Percentiles rank a stretch among this genome's conserved stretches.
Evolutionary conservation across 257 asterid genomes (phyloP).

Genomic region (Scutellaria baicalensis): DNA sequence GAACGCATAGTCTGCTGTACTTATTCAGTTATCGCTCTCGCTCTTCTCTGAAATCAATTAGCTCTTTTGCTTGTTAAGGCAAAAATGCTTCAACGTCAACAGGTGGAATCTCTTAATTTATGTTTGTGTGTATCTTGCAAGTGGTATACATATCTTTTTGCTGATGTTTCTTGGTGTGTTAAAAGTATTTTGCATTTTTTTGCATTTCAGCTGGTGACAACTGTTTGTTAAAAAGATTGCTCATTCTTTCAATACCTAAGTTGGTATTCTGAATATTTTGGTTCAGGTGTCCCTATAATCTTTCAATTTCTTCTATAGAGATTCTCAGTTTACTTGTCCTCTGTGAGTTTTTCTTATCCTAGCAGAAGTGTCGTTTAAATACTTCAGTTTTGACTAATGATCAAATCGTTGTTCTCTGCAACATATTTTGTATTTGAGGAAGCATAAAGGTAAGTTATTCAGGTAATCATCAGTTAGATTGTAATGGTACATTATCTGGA

Average conservation of each 20-base stretch:
- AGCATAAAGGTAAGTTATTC: slow-evolving; percentile 12
- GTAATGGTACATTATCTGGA: not conserved
- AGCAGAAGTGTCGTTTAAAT: slow-evolving; percentile 15
- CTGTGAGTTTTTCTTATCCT: slow-evolving; percentile 59
- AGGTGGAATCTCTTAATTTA: not conserved
- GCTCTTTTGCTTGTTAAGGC: not conserved
- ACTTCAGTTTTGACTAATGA: slow-evolving; percentile 20
- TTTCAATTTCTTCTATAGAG: slow-evolving; percentile 48
- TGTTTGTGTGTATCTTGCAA: not conserved
- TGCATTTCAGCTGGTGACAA: slow-evolving; percentile 8
- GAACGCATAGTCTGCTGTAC: slow-evolving; percentile 3
- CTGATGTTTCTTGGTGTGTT: not conserved
- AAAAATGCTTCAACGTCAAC: not conserved
- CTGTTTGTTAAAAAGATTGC: slow-evolving; percentile 10
- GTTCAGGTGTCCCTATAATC: slow-evolving; percentile 59
- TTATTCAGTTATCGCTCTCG: not conserved
- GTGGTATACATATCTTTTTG: not conserved
- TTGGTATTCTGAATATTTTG: slow-evolving; percentile 38
- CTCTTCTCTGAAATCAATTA: not conserved
- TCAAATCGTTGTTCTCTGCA: slow-evolving; percentile 17
- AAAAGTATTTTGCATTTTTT: not conserved
- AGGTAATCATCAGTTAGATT: slow-evolving; percentile 8
- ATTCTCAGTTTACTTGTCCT: slow-evolving; percentile 46
- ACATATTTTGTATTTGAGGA: slow-evolving; percentile 17
- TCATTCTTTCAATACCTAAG: slow-evolving; percentile 28